Conservation (phyloP, 345 rosid species). For the Physaria fendleri region DNA sequence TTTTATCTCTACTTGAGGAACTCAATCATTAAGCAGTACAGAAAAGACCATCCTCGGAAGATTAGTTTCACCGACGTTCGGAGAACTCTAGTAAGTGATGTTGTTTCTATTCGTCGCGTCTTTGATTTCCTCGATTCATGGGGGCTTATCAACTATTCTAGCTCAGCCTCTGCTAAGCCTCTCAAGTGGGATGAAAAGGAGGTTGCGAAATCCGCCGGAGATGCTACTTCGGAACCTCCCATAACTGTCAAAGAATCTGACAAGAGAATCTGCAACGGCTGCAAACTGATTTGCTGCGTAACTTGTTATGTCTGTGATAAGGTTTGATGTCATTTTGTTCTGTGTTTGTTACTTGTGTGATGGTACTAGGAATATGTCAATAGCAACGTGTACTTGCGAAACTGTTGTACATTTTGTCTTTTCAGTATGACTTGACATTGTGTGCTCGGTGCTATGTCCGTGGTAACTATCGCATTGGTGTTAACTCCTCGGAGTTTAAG, state of each 20-base stretch:
- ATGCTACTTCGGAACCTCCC: conserved; percentile 29
- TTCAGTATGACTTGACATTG: conserved; percentile 73
- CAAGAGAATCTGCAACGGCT: conserved; percentile 66
- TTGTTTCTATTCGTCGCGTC: conserved; percentile 82
- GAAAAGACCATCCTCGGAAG: conserved; percentile 55
- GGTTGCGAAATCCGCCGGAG: conserved; percentile 37
- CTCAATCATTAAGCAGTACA: conserved; percentile 60
- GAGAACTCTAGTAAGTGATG: conserved; percentile 74
- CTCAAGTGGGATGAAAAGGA: conserved; percentile 93
- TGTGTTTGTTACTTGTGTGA: not conserved
- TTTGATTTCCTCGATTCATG: conserved; percentile 86
- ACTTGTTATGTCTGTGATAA: conserved; percentile 88
- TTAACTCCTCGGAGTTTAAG: conserved; percentile 74
- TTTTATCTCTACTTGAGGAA: conserved; percentile 62
- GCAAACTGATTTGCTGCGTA: conserved; percentile 73
- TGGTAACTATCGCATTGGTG: conserved; percentile 70
- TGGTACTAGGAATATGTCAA: not conserved
- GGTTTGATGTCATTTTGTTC: conserved; percentile 32
- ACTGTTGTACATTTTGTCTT: not conserved
- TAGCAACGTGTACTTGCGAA: not conserved
- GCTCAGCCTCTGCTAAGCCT: conserved; percentile 46
- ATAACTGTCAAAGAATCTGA: conserved; percentile 35
- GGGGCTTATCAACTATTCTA: conserved; percentile 75
- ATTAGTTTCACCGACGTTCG: conserved; percentile 80
- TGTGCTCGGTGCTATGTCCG: conserved; percentile 96